These are phyloP conservation scores for Colletotrichum filicis DNA, from an alignment of 2,329 filamentous ascomycete genomes.

Conservation along the genomic window DNA sequence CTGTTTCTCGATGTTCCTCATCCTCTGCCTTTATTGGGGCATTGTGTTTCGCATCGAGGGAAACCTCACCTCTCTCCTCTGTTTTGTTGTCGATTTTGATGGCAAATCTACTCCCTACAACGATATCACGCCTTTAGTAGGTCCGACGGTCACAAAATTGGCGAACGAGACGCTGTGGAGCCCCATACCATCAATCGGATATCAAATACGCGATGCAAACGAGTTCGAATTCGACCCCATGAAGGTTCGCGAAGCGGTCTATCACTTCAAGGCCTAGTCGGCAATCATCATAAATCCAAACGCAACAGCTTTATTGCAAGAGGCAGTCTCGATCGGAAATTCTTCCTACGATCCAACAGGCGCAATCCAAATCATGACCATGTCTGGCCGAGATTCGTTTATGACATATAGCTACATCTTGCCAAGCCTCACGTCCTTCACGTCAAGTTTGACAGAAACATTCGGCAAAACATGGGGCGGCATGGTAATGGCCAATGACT, in stretches of 20 bases:
- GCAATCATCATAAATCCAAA: slow-evolving; percentile 20
- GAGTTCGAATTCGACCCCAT: slow-evolving; percentile 18
- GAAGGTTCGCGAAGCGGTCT: slow-evolving; percentile 17
- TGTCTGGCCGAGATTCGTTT: slow-evolving; percentile 27
- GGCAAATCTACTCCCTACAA: slow-evolving; percentile 2
- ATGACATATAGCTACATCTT: slow-evolving; percentile 26
- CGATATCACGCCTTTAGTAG: not conserved
- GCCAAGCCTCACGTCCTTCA: slow-evolving; percentile 10
- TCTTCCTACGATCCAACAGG: slow-evolving; percentile 23
- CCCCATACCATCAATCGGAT: slow-evolving; percentile 16
- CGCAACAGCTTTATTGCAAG: slow-evolving; percentile 8
- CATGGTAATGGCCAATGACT: slow-evolving; percentile 14
- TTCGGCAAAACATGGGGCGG: slow-evolving; percentile 14
- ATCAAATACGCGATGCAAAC: slow-evolving; percentile 12
- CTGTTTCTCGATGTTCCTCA: slow-evolving; percentile 1
- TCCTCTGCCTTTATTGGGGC: slow-evolving; percentile 23
- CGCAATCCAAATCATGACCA: slow-evolving; percentile 12
- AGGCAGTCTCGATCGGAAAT: slow-evolving; percentile 6
- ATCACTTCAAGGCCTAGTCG: slow-evolving; percentile 21
- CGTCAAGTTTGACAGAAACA: not conserved
- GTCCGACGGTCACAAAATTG: slow-evolving; percentile 1
- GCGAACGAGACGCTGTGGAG: slow-evolving; percentile 13
- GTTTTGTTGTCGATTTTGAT: slow-evolving; percentile 21
- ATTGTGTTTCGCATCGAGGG: slow-evolving; percentile 15
- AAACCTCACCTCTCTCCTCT: slow-evolving; percentile 16